Evolutionary conservation across 805 yeast species (phyloP).

Genomic region (Wickerhamiella hasegawae): DNA sequence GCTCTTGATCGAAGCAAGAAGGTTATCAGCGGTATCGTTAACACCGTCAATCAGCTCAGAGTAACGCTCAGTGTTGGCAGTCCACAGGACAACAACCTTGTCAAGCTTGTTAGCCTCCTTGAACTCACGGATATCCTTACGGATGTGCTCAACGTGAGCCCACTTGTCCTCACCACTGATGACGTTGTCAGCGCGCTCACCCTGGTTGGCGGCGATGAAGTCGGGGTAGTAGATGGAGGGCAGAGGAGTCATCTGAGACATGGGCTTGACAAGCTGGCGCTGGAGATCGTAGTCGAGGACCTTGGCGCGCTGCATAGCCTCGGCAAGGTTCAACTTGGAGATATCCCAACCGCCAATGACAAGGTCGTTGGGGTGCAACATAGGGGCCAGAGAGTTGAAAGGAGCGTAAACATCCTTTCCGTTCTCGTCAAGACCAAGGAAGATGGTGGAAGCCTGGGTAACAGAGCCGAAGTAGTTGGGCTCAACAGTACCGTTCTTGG

Average conservation of each 20-base stretch:
- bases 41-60: constrained; percentile 63
- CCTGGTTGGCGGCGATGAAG: constrained; percentile 89
- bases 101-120: constrained; percentile 59
- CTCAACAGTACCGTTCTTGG: constrained; percentile 58
- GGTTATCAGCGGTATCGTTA: constrained; percentile 75
- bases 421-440: constrained; percentile 66
- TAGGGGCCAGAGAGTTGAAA: constrained; percentile 75
- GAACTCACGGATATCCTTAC: constrained; percentile 69
- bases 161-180: constrained; percentile 62
- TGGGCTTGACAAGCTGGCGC: constrained; percentile 47
- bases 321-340: constrained; percentile 48
- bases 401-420: constrained; percentile 89
- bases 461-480: constrained; percentile 89
- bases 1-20: constrained; percentile 52
- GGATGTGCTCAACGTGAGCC: constrained; percentile 75
- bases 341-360: constrained; percentile 94
- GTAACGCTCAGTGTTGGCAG: constrained; percentile 93
- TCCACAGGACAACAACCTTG: constrained; percentile 84
- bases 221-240: constrained; percentile 89
- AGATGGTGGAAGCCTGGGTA: constrained; percentile 80
- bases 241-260: constrained; percentile 52
- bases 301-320: constrained; percentile 71
- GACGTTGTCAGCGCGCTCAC: constrained; percentile 79
- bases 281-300: constrained; percentile 80
- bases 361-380: constrained; percentile 80